Evolutionary conservation across 768 basidiomycete species (phyloP).

Genomic region (Lactifluus piperatus): DNA sequence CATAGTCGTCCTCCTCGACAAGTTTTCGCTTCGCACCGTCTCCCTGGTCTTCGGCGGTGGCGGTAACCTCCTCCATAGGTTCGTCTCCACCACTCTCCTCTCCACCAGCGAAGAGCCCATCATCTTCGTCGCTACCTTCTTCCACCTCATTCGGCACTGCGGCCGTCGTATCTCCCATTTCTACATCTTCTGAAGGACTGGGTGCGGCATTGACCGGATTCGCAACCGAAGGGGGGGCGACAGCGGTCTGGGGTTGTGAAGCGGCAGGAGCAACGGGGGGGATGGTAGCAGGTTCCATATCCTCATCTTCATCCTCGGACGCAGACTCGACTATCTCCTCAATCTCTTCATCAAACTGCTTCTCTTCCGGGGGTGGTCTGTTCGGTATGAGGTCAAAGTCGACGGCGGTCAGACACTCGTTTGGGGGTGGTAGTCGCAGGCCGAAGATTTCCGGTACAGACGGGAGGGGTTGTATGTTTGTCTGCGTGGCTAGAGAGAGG

Average conservation of each 20-base stretch:
- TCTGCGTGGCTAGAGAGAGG: slow-evolving; percentile 73
- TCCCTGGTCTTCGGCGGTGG: slow-evolving; percentile 23
- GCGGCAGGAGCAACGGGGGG: slow-evolving; percentile 24
- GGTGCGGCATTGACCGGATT: slow-evolving; percentile 49
- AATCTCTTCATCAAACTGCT: slow-evolving; percentile 70
- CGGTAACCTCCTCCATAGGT: slow-evolving; percentile 70
- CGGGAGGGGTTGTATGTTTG: slow-evolving; percentile 72
- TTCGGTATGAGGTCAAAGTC: slow-evolving; percentile 86
- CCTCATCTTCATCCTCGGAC: slow-evolving; percentile 51
- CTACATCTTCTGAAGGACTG: slow-evolving; percentile 55
- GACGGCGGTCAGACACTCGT: slow-evolving; percentile 68
- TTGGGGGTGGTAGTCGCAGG: slow-evolving; percentile 59
- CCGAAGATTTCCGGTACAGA: slow-evolving; percentile 85
- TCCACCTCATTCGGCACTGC: slow-evolving; percentile 35
- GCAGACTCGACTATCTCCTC: slow-evolving; percentile 77
- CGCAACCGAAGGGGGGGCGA: slow-evolving; percentile 12
- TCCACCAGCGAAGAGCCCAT: slow-evolving; percentile 68
- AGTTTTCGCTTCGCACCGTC: slow-evolving; percentile 72
- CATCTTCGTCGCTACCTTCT: slow-evolving; percentile 70
- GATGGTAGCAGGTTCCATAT: slow-evolving; percentile 63
- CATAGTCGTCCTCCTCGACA: slow-evolving; percentile 84
- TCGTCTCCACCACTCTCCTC: slow-evolving; percentile 67
- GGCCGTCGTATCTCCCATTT: slow-evolving; percentile 38
- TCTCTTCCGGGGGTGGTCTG: slow-evolving; percentile 69
- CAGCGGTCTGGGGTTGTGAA: slow-evolving; percentile 16